phyloP scores from a whole-genome alignment of 2,329 filamentous ascomycete genomes.

The Sclerotinia nivalis region DNA sequence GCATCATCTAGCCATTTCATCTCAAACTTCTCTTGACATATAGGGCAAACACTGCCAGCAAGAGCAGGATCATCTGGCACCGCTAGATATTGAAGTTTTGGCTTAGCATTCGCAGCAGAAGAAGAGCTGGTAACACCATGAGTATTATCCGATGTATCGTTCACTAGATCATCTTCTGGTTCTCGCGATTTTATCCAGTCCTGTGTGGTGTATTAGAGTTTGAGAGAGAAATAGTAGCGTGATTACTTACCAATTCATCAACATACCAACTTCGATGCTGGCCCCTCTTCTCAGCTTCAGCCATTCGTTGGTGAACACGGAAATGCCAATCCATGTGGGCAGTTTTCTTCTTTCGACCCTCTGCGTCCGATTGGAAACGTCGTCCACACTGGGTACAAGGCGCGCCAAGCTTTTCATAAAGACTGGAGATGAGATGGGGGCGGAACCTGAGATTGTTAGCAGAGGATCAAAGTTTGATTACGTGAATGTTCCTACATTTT shows the following conservation, averaged over 20 bases:
- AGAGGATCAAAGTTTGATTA: not conserved
- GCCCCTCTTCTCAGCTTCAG: constrained; percentile 80
- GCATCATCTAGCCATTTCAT: constrained; percentile 89
- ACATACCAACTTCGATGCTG: constrained; percentile 95
- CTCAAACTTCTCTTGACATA: constrained; percentile 94
- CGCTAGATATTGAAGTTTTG: constrained; percentile 69
- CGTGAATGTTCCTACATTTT: constrained; percentile 62
- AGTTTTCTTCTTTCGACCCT: constrained; percentile 82
- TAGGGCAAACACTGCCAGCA: constrained; percentile 79
- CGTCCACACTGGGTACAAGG: constrained; percentile 91
- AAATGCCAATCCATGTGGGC: constrained; percentile 99
- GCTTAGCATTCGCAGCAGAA: constrained; percentile 46
- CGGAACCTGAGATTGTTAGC: constrained; percentile 57
- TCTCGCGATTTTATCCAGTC: constrained; percentile 91
- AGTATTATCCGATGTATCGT: constrained; percentile 44
- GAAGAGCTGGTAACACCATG: constrained; percentile 45
- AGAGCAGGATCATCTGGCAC: constrained; percentile 78
- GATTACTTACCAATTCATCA: constrained; percentile 70
- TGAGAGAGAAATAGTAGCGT: not conserved
- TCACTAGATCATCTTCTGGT: constrained; percentile 65
- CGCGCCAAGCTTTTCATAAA: constrained; percentile 81
- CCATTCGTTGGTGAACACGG: constrained; percentile 83
- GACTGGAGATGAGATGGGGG: constrained; percentile 67
- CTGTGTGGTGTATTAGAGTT: constrained; percentile 46
- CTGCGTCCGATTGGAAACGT: constrained; percentile 74